Percentiles rank a stretch among this genome's conserved stretches.
Evolutionary conservation across 2,329 filamentous ascomycete genomes (phyloP).

Genomic region (Colletotrichum limetticola): DNA sequence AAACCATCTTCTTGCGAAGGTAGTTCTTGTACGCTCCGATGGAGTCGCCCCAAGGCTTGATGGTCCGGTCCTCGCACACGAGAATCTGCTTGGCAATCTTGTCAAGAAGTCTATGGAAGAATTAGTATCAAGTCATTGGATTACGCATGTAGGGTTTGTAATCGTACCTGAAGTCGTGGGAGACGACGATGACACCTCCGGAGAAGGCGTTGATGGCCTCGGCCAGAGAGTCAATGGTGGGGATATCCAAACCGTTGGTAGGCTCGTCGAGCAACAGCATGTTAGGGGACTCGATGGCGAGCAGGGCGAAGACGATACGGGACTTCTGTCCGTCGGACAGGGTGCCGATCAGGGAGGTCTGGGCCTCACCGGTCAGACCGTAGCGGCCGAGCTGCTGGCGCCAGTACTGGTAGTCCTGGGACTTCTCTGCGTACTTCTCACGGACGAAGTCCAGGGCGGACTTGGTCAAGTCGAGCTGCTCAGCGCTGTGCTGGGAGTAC

Average conservation of each 20-base stretch:
- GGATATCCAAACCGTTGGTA: conserved; percentile 99
- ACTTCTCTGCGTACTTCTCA: conserved; percentile 90
- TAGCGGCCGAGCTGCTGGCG: conserved; percentile 96
- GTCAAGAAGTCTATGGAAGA: conserved; percentile 80
- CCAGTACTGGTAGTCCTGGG: conserved; percentile 99
- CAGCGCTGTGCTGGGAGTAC: conserved; percentile 98
- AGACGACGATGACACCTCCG: conserved; percentile 97
- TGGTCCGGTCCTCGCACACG: conserved; percentile 98
- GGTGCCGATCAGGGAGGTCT: conserved; percentile 98
- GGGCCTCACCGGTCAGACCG: conserved; percentile 90
- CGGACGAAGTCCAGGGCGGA: conserved; percentile 97
- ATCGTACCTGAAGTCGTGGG: conserved; percentile 96
- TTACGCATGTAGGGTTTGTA: not conserved
- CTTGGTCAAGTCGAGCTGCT: conserved; percentile 98
- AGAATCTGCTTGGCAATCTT: conserved; percentile 99
- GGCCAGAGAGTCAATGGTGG: conserved; percentile 96
- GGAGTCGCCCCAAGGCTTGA: conserved; percentile 85
- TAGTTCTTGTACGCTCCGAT: conserved; percentile 99
- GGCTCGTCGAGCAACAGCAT: conserved; percentile 98
- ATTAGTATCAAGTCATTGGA: conserved; percentile 46
- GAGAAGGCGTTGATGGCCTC: conserved; percentile 97
- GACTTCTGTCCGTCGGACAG: conserved; percentile 98
- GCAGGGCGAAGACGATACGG: conserved; percentile 95
- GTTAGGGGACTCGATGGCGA: conserved; percentile 96
- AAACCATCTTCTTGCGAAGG: conserved; percentile 98